phyloP scores from a whole-genome alignment of 352 stramenopile genomes.

The Phytophthora cryptogea region DNA sequence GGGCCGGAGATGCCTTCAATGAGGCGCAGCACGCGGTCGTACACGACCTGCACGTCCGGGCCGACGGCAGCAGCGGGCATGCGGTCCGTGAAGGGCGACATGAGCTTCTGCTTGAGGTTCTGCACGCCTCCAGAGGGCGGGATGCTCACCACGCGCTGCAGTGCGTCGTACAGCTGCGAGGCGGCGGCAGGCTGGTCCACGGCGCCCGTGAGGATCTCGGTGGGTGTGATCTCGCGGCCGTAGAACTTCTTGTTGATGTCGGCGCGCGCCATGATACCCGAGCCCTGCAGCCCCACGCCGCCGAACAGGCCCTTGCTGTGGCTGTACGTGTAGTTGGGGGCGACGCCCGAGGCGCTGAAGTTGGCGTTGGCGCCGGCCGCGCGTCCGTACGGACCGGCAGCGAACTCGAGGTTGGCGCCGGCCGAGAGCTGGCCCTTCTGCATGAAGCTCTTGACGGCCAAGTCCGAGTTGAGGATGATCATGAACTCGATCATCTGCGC shows the following conservation, averaged over 20 bases:
- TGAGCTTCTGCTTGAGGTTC: conserved; percentile 63
- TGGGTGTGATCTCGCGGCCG: conserved; percentile 82
- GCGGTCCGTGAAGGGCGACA: conserved; percentile 72
- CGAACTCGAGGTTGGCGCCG: conserved; percentile 83
- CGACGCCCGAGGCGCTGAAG: conserved; percentile 73
- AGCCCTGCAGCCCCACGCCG: conserved; percentile 81
- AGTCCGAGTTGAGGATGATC: conserved; percentile 94
- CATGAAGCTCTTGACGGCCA: conserved; percentile 91
- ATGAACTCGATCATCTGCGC: conserved; percentile 88
- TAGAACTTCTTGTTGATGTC: conserved; percentile 92
- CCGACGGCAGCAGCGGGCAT: conserved; percentile 75
- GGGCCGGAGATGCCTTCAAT: conserved; percentile 68
- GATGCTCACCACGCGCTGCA: conserved; percentile 78
- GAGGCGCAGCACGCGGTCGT: conserved; percentile 79
- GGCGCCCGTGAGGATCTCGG: conserved; percentile 81
- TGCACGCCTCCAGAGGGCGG: conserved; percentile 58
- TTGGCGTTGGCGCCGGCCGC: conserved; percentile 78
- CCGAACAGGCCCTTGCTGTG: conserved; percentile 88
- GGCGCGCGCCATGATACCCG: conserved; percentile 71
- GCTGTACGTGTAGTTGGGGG: conserved; percentile 89
- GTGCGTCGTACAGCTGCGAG: conserved; percentile 80
- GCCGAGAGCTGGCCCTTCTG: conserved; percentile 84
- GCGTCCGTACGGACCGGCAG: conserved; percentile 78
- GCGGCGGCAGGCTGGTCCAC: conserved; percentile 84
- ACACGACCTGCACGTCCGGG: conserved; percentile 82